Evolutionary conservation across 495 filamentous ascomycete genomes (phyloP).

Genomic region (Paragyromitra xinjiangensis): DNA sequence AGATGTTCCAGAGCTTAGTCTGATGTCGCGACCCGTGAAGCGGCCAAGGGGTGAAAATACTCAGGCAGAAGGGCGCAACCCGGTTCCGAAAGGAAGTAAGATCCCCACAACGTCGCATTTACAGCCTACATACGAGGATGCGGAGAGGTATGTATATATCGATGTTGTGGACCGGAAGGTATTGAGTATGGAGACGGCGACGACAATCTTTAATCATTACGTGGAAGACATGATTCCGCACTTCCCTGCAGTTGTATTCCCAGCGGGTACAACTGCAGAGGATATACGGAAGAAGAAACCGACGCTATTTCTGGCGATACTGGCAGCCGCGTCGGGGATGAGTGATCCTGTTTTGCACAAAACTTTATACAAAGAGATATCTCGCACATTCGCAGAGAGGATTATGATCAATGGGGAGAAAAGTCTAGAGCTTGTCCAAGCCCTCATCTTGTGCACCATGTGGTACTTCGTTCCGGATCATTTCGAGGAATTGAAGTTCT

Average conservation of each 20-base stretch:
- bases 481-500: conserved; percentile 89
- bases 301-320: conserved; percentile 80
- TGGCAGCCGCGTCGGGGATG: conserved; percentile 72
- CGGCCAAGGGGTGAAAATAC: conserved; percentile 31
- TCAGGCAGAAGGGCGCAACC: background rate
- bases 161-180: conserved; percentile 79
- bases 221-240: conserved; percentile 72
- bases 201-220: conserved; percentile 74
- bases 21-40: conserved; percentile 2
- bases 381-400: conserved; percentile 75
- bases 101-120: conserved; percentile 23
- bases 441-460: conserved; percentile 72
- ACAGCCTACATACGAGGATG: conserved; percentile 19
- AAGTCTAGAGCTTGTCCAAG: conserved; percentile 84
- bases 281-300: conserved; percentile 77
- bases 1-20: conserved; percentile 12
- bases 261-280: conserved; percentile 69
- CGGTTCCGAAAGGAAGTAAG: conserved; percentile 4
- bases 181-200: conserved; percentile 69
- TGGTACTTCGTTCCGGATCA: conserved; percentile 88
- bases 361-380: conserved; percentile 72
- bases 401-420: conserved; percentile 82
- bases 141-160: conserved; percentile 16
- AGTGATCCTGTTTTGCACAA: conserved; percentile 69
- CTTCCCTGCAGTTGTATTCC: conserved; percentile 82